These are phyloP conservation scores for Lonicera japonica DNA, from an alignment of 129 eudicot genomes.

Conservation along the genomic window DNA sequence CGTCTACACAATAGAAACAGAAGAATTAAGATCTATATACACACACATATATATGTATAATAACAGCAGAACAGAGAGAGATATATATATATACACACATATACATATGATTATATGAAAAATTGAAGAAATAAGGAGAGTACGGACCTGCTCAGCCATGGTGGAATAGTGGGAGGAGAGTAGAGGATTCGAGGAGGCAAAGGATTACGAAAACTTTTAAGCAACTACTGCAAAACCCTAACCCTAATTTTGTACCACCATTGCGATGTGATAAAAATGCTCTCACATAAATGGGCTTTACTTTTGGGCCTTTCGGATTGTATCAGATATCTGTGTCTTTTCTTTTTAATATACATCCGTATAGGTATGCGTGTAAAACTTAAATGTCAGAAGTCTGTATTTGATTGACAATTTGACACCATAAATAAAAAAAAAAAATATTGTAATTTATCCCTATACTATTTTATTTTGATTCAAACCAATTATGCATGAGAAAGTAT, in stretches of 20 bases:
- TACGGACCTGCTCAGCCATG: conserved; percentile 40
- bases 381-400: no score
- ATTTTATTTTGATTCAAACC: no score
- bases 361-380: no score
- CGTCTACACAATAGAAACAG: conserved; percentile 17
- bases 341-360: no score
- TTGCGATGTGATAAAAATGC: no score
- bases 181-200: background rate
- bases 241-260: background rate
- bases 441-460: no score
- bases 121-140: background rate
- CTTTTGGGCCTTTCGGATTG: no score
- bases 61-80: background rate
- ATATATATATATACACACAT: background rate
- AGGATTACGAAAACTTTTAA: background rate
- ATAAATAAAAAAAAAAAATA: no score
- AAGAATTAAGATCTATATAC: background rate
- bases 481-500: no score
- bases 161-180: conserved; percentile 6
- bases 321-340: no score
- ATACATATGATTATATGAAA: background rate
- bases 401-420: no score
- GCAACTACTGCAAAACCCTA: background rate
- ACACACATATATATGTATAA: background rate
- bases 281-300: no score